Conservation (phyloP, 192 early-diverging fungal genomes). For the Linnemannia hyalina region DNA sequence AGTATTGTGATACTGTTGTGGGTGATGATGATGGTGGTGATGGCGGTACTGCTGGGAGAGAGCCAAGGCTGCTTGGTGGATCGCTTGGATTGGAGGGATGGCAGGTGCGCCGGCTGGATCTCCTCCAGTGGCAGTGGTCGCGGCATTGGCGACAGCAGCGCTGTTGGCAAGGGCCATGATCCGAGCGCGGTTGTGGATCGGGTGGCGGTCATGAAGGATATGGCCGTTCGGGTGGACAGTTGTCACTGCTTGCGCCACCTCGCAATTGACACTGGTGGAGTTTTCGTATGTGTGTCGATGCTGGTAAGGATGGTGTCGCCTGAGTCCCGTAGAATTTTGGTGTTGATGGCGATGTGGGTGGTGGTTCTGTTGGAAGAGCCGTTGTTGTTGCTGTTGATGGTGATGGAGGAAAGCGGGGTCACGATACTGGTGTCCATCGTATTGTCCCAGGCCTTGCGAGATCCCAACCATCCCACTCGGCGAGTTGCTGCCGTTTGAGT, state of each 20-base stretch:
- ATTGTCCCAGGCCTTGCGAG: neutral
- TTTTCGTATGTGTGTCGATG: neutral
- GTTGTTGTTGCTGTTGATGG: neutral
- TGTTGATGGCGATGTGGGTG: neutral
- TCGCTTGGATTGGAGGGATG: neutral
- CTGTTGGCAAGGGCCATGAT: conserved; percentile 23
- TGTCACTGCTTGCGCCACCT: neutral
- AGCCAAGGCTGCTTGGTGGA: neutral
- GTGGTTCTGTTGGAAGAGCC: neutral
- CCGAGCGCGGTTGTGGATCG: conserved; percentile 47
- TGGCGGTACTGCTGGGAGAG: conserved; percentile 6
- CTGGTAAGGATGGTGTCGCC: conserved; percentile 12
- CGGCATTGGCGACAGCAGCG: neutral
- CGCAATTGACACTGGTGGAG: neutral
- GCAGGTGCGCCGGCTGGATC: neutral
- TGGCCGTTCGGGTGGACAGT: conserved; percentile 49
- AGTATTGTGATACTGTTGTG: neutral
- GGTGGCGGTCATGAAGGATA: conserved; percentile 45
- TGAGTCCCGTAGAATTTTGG: neutral
- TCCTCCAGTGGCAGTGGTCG: neutral
- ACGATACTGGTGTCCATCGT: neutral
- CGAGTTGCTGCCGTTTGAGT: neutral
- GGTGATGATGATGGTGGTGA: conserved; percentile 11
- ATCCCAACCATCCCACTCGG: conserved; percentile 7
- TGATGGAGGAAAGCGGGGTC: neutral